Percentiles rank a stretch among this genome's conserved stretches.
Conservation (phyloP, 345 rosid genomes). For the Heritiera fomes region DNA sequence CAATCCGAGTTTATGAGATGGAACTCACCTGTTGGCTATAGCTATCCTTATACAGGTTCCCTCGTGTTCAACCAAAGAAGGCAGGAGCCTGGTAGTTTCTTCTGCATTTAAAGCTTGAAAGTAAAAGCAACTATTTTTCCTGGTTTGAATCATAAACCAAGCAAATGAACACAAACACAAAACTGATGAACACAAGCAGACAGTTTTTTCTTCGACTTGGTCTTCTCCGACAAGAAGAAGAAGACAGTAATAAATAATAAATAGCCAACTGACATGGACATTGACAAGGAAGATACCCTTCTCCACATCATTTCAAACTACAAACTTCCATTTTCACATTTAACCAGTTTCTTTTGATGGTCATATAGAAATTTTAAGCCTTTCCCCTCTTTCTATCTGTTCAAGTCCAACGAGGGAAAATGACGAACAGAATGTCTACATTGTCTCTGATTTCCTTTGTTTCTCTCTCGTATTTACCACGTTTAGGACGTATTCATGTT, state of each 20-base stretch:
- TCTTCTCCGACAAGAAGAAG: background rate
- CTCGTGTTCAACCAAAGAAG: no score
- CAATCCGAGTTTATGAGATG: no score
- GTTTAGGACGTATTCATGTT: constrained; percentile 15
- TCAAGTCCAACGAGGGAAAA: constrained; percentile 2
- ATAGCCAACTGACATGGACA: no score
- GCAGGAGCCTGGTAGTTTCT: background rate
- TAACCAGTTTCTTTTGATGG: background rate
- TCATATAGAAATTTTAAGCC: background rate
- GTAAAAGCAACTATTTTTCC: background rate
- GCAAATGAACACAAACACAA: background rate
- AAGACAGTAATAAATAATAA: no score
- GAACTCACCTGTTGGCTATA: no score
- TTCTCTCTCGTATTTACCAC: constrained; percentile 19
- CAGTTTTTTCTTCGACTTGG: background rate
- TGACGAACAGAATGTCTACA: constrained; percentile 5
- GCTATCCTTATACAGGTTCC: no score
- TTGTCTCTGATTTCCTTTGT: background rate
- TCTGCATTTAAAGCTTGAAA: background rate
- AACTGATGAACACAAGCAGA: background rate
- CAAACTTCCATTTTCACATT: constrained; percentile 24
- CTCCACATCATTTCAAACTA: constrained; percentile 28
- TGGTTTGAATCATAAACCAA: background rate
- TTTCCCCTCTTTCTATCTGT: background rate
- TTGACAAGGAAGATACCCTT: constrained; percentile 16